Base-by-base conservation (phyloP, 2,329 filamentous ascomycete species). In the Penicillium sclerotiorum region DNA sequence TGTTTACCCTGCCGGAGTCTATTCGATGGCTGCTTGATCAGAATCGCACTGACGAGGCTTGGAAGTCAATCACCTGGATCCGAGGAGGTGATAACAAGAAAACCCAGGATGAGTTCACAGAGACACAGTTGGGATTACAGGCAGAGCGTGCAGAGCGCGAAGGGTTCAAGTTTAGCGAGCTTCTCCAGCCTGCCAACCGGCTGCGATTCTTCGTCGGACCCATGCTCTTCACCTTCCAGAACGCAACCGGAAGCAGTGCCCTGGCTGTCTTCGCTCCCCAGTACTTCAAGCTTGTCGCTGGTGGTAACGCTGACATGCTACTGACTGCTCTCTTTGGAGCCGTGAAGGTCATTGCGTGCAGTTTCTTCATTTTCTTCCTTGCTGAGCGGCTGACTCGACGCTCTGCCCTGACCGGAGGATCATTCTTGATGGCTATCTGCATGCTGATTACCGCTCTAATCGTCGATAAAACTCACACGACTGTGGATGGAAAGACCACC, bases 1-100 rank as follows among this genome's bases (percentile, higher is more conserved):
- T 76, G 9, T 81, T 77, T 55, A 77, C 83, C 54, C 69, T 85
- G 1, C 83, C 84, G 0, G 83, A 87, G 59, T 83, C 80, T 0
- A 84, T 84, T 1, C 70, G 83, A 45, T 86, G 82, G 82, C 74
- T 85, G 5, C 35, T 53, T 45, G 39, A 38, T 6, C 23, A 53
- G 18, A 45, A 49, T 20, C 50, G 75, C 73, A 7, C 74, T 67
- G 69, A 66, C 3, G 55, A 57, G 37, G 52, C 55, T 12, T 57
- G 55, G 52, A 51, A 47, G 25, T 50, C 55, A 11, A 55, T 57
- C 11, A 64, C 62, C 33, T 80, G 75, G 76, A 75, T 79, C 44
- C 71, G 77, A 8, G 76, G 70, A 3, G 69, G 71, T 42, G 66
- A 69, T 37, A 70, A 69, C 3, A 55, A 64, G 21, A 64, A 58